These are phyloP conservation scores for Plectosphaerella plurivora DNA, from an alignment of 2,329 filamentous ascomycete genomes.

Conservation along the genomic window DNA sequence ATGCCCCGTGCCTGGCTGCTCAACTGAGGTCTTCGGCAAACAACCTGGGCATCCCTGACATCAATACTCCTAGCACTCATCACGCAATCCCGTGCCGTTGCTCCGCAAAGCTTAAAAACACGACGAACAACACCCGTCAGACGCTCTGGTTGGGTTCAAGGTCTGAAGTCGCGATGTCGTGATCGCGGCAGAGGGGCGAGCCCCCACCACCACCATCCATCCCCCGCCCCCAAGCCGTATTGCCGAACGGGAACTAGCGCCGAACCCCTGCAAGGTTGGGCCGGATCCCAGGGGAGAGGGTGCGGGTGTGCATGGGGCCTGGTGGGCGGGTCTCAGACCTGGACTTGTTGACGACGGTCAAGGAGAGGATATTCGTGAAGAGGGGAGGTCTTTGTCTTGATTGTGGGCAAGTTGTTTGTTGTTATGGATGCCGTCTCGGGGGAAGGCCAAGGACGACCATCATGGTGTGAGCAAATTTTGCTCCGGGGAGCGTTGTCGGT, in stretches of 20 bases:
- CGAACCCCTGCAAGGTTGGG: slow-evolving; percentile 1
- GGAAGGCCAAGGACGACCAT: neutral
- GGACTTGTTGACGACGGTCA: neutral
- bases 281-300: neutral
- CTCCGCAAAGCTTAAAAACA: slow-evolving; percentile 2
- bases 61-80: too few relatives aligned
- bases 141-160: neutral
- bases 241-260: slow-evolving; percentile 3
- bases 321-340: neutral
- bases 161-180: slow-evolving; percentile 3
- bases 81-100: neutral
- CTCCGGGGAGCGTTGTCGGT: neutral
- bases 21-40: too few relatives aligned
- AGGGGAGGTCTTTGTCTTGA: too few relatives aligned
- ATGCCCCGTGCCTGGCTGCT: too few relatives aligned
- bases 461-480: neutral
- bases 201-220: neutral
- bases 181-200: neutral
- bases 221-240: neutral
- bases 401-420: too few relatives aligned
- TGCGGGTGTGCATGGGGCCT: neutral
- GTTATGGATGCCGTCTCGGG: neutral
- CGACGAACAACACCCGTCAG: neutral
- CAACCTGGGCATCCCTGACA: too few relatives aligned
- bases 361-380: neutral